Evolutionary conservation across 2,329 filamentous ascomycete genomes (phyloP), one percentile per base, ranked within the genome.

Genomic region (Coniochaeta sp.): DNA sequence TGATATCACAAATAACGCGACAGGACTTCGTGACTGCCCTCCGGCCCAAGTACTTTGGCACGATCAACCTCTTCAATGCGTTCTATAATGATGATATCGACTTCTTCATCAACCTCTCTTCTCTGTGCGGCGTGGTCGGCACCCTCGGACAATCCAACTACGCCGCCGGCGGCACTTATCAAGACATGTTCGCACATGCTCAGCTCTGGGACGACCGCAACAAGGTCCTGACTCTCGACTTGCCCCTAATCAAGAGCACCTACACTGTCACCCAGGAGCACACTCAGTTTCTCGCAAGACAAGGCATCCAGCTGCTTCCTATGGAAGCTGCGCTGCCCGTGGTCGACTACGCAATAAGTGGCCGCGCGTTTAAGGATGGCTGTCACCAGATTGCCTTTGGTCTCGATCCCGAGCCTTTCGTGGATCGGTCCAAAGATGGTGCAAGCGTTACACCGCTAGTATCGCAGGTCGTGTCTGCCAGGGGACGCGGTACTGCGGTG

Each of bases 101-200:
- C 51, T 70, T 74, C 58, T 78, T 80, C 57, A 58, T 82, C 35
- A 72, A 80, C 28, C 67, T 82, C 14, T 77, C 79, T 18, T 80
- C 77, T 28, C 71, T 78, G 1, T 71, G 76, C 0, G 77, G 77
- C 30, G 66, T 82, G 6, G 77, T 81, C 47, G 81, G 81, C 30
- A 81, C 75, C 55, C 73, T 76, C 5, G 77, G 77, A 0, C 81
- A 83, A 54, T 72, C 77, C 13, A 82, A 81, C 61, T 83, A 83
- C 54, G 74, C 77, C 1, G 77, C 78, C 0, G 79, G 74, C 5
- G 79, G 80, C 57, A 67, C 65, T 46, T 78, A 75, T 56, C 68
- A 76, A 49, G 76, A 80, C 49, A 69, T 73, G 0, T 65, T 79
- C 22, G 74, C 75, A 12, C 9, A 6, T 7, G 6, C 27, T 12